Conservation (phyloP, 306 rosid species). For the Lupinus albus region DNA sequence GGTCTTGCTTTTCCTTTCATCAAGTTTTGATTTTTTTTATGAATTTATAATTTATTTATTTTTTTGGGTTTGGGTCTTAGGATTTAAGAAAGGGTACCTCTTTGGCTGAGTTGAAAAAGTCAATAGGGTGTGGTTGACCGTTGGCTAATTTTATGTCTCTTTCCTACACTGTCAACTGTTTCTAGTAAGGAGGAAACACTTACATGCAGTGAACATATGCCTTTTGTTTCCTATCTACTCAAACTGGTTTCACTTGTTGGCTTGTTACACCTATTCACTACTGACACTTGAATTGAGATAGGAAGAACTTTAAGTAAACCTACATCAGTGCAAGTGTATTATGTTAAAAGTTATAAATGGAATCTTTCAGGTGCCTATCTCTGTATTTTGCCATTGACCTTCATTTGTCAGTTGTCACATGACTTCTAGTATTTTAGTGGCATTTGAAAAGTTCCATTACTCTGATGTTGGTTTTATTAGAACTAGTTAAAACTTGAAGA, state of each 20-base stretch:
- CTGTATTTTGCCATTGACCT: conserved; percentile 24
- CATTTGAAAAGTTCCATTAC: neutral
- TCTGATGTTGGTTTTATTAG: conserved; percentile 8
- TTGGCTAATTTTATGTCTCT: conserved; percentile 24
- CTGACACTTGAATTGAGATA: neutral
- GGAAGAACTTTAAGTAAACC: conserved; percentile 12
- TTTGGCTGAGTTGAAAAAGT: conserved; percentile 30
- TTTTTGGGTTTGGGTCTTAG: conserved; percentile 10
- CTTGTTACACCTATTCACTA: neutral
- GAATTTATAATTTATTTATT: neutral
- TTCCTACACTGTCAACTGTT: conserved; percentile 3
- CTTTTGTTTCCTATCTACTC: neutral
- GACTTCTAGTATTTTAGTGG: neutral
- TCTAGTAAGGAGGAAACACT: neutral
- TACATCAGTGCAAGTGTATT: neutral
- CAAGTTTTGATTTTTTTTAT: conserved; percentile 31
- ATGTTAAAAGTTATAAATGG: conserved; percentile 7
- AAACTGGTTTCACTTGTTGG: conserved; percentile 11
- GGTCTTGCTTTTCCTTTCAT: conserved; percentile 24
- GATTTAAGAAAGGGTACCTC: conserved; percentile 12
- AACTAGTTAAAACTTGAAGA: conserved; percentile 23
- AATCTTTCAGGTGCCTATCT: neutral
- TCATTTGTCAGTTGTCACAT: conserved; percentile 13
- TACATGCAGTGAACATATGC: conserved; percentile 28
- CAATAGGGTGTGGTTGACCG: conserved; percentile 29